Base-by-base conservation (phyloP, 78 protist species). In the Isochrysis galbana region DNA sequence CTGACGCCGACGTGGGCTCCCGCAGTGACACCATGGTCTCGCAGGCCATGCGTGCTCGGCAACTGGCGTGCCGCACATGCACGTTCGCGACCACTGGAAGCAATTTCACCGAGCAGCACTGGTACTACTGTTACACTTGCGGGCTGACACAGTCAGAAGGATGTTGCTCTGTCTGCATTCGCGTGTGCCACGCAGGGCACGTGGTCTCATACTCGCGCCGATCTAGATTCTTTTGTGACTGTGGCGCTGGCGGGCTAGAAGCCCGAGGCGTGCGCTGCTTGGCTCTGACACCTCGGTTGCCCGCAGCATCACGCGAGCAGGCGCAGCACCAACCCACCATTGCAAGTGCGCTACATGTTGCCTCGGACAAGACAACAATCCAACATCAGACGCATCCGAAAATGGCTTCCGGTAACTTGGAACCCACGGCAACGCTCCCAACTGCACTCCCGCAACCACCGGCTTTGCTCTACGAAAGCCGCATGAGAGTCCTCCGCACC, bases 61-160 rank as follows among this genome's bases (percentile, higher is more conserved):
- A 54, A 19, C 84, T 77, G 2, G 84, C 84, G 29, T 77, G 32
- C 47, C 10, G n/a, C 36, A 51, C 42, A 19, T 94, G 95, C 92
- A 91, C 94, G n/a, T 94, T 23, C 86, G 47, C 54, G 29, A 36
- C 0, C 42, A 94, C 95, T 29, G 90, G 91, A 36, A 26, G 39
- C 51, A 78, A 82, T 83, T 92, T 89, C 69, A 26, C 72, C 23
- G 93, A 94, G 78, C 96, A 94, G 94, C 96, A 94, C 78, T 96
- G 97, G 97, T 96, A 96, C 54, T 95, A 87, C 91, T 96, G 98
- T 87, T 96, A 94, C 86, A 96, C 98, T 17, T 96, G 98, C 91
- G 90, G 92, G 17, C 95, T 96, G 41, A 77, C 92, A 21, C 34
- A 67, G 39, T 77, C 93, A 21, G 95, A 95, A 90, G 98, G 98